Conservation (phyloP, 257 asterid genomes). For the Solanum neorickii region DNA sequence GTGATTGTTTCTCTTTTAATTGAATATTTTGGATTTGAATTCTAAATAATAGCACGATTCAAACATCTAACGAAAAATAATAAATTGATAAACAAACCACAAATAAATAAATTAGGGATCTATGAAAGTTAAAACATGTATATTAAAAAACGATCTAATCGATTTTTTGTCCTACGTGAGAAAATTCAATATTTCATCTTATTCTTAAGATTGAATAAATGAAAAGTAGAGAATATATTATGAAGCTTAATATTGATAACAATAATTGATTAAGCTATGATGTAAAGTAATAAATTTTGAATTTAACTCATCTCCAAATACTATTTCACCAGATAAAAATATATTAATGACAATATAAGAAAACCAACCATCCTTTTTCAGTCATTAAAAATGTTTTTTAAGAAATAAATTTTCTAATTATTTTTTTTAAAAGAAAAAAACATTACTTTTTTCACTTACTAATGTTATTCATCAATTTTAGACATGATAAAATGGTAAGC, state of each 20-base stretch:
- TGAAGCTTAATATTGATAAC: background rate
- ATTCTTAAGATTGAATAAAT: background rate
- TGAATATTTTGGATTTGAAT: no score
- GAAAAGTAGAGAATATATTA: background rate
- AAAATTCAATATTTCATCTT: background rate
- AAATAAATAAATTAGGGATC: no score
- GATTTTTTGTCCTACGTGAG: background rate
- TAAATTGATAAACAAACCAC: background rate
- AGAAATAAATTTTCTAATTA: background rate
- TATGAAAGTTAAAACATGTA: background rate
- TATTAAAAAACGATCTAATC: background rate
- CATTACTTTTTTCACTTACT: no score
- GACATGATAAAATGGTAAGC: background rate
- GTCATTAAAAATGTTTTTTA: no score
- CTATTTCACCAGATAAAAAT: no score
- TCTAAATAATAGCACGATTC: no score
- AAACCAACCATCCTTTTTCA: background rate
- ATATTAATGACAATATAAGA: background rate
- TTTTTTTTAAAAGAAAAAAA: no score
- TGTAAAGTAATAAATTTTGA: no score
- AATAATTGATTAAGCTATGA: background rate
- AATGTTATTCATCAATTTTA: background rate
- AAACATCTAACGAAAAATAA: background rate
- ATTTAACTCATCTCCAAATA: no score
- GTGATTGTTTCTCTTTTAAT: background rate